Evolutionary conservation across 805 yeast species (phyloP).

Genomic region (Tanozyma kutaoensis): DNA sequence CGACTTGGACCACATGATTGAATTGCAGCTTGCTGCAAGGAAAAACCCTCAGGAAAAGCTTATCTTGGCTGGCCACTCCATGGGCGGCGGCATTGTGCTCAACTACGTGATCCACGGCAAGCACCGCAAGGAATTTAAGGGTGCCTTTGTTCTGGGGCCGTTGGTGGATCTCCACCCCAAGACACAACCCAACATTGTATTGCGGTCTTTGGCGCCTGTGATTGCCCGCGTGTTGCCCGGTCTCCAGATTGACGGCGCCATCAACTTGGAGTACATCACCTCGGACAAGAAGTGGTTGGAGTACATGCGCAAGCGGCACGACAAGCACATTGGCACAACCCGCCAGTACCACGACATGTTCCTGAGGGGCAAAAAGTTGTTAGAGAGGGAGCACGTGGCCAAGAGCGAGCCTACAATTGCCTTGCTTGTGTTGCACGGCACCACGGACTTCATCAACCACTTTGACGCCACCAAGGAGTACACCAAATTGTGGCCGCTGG

Average conservation of each 20-base stretch:
- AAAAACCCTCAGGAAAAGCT: constrained; percentile 22
- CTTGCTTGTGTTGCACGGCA: constrained; percentile 48
- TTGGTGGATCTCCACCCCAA: constrained; percentile 43
- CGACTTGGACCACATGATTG: constrained; percentile 48
- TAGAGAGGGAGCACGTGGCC: constrained; percentile 20
- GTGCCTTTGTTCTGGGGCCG: constrained; percentile 45
- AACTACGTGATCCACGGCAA: constrained; percentile 50
- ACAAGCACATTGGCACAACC: constrained; percentile 37
- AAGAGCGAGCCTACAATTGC: constrained; percentile 29
- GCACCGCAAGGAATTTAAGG: constrained; percentile 29
- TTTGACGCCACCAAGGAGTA: constrained; percentile 32
- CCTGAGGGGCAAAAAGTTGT: constrained; percentile 42
- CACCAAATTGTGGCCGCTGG: constrained; percentile 15
- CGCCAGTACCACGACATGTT: constrained; percentile 51
- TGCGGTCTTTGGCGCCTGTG: constrained; percentile 28
- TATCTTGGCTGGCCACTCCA: constrained; percentile 55
- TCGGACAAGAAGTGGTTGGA: constrained; percentile 31
- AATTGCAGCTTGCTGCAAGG: constrained; percentile 24
- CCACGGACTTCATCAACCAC: constrained; percentile 49
- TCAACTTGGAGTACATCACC: constrained; percentile 43
- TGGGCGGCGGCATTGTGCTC: constrained; percentile 69
- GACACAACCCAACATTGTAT: constrained; percentile 36
- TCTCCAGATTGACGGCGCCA: constrained; percentile 38
- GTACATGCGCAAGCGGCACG: constrained; percentile 17
- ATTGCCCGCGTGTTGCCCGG: constrained; percentile 29